phyloP scores from a whole-genome alignment of 75 land plant species.

The Adiantum capillusveneris region DNA sequence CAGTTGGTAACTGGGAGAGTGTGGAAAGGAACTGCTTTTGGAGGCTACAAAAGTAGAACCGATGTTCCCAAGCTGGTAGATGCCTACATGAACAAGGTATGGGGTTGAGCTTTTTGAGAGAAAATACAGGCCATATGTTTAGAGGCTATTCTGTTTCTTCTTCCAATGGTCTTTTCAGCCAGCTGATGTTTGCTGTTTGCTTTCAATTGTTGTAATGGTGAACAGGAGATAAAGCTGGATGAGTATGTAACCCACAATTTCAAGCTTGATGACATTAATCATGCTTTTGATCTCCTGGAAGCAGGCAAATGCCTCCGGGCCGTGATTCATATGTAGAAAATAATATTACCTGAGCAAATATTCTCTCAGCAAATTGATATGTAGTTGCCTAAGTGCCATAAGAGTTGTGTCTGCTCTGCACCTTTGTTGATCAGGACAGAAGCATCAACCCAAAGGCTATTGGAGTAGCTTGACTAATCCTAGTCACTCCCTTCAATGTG shows the following conservation, averaged over 20 bases:
- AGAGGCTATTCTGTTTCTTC: too few relatives aligned
- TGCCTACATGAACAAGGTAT: slow-evolving; percentile 32
- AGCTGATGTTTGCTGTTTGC: not conserved
- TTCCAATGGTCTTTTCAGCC: too few relatives aligned
- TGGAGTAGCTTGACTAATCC: too few relatives aligned
- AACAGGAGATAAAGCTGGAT: slow-evolving; percentile 38
- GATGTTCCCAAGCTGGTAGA: slow-evolving; percentile 37
- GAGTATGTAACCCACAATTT: slow-evolving; percentile 37
- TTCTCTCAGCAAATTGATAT: too few relatives aligned
- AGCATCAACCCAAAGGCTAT: too few relatives aligned
- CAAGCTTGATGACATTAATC: slow-evolving; percentile 24
- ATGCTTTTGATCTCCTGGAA: slow-evolving; percentile 35
- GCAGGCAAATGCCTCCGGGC: slow-evolving; percentile 35
- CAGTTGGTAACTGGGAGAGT: slow-evolving; percentile 39
- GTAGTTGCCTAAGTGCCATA: too few relatives aligned
- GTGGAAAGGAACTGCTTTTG: slow-evolving; percentile 43
- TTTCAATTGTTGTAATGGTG: not conserved
- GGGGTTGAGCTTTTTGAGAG: not conserved
- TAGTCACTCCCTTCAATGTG: too few relatives aligned
- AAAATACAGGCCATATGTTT: not conserved
- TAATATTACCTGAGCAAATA: too few relatives aligned
- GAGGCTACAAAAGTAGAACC: slow-evolving; percentile 37
- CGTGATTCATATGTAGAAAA: slow-evolving; percentile 23
- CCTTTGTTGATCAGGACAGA: too few relatives aligned
- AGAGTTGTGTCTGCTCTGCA: too few relatives aligned